Evolutionary conservation across 2,329 filamentous ascomycete genomes (phyloP).

Genomic region (Colletotrichum orchidophilum): DNA sequence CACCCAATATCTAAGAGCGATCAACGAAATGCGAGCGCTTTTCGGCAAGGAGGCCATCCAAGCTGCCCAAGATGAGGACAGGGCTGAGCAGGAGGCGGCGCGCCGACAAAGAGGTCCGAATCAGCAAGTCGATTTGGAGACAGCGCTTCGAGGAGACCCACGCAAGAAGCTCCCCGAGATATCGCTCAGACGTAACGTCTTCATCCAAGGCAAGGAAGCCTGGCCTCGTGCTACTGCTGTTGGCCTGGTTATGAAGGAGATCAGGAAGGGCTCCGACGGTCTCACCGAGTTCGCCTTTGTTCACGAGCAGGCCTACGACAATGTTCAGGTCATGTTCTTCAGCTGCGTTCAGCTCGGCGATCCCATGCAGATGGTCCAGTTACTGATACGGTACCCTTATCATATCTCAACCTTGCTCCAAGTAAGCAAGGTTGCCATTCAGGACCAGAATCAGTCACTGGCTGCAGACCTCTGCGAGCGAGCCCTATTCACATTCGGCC

Average conservation of each 20-base stretch:
- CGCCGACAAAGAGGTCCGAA: constrained; percentile 46
- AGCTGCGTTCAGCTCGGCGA: constrained; percentile 84
- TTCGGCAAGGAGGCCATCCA: constrained; percentile 68
- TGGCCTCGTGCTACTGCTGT: constrained; percentile 85
- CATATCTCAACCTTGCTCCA: constrained; percentile 95
- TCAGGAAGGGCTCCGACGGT: constrained; percentile 56
- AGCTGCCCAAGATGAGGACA: constrained; percentile 60
- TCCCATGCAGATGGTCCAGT: constrained; percentile 81
- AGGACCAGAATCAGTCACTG: constrained; percentile 87
- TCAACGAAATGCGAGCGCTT: constrained; percentile 85
- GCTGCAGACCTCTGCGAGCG: constrained; percentile 90
- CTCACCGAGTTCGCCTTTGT: constrained; percentile 80
- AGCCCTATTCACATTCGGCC: constrained; percentile 92
- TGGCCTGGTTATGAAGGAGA: constrained; percentile 81
- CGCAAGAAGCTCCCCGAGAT: constrained; percentile 75
- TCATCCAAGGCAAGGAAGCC: constrained; percentile 86
- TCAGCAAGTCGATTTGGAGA: constrained; percentile 66
- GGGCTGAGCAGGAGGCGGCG: constrained; percentile 49
- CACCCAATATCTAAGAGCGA: constrained; percentile 80
- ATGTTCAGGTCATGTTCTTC: constrained; percentile 80
- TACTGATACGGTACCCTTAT: constrained; percentile 73
- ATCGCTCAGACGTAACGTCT: constrained; percentile 79
- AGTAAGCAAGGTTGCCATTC: constrained; percentile 90
- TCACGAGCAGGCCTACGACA: constrained; percentile 79
- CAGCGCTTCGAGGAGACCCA: constrained; percentile 62